Base-by-base conservation (phyloP, 2,329 filamentous ascomycete genomes). In the Arthroderma sp. region DNA sequence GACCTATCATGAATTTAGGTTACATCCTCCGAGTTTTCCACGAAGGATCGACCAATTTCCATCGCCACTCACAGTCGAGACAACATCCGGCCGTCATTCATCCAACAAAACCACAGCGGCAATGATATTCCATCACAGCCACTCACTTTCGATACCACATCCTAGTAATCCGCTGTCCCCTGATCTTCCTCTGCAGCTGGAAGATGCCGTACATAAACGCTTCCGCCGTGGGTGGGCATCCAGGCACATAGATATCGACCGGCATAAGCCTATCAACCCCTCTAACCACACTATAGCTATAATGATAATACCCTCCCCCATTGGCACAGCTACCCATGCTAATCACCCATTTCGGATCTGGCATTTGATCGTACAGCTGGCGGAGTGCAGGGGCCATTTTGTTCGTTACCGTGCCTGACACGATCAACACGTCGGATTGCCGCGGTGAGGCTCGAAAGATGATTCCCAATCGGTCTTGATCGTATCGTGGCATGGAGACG, bases 361-460 rank as follows among this genome's bases (percentile, higher is more conserved):
- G 85, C 86, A 94, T 94, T 72, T 94, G 87, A 65, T 94, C 87
- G 69, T 94, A 94, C 50, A 93, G 82, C 68, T 91, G 85, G 64
- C 87, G 75, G 59, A 94, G 70, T 31, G 87, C 87, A 2, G 87
- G 85, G 1, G 85, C 86, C 87, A 94, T 94, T 73, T 94, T 94
- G 74, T 94, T 94, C 55, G 85, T 93, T 50, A 94, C 75, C 29
- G 87, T 94, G 48, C 87, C 87, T 28, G 87, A 86, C 22, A 94
- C 86, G 57, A 94, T 91, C 85, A 94, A 91, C 53, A 93, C 82
- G 64, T 94, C 86, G 49, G 85, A 84, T 65, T 93, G 85, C 52
- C 85, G 81, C 1, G 85, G 85, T 9, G 84, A 89, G 47, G 85
- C 85, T 55, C 85, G 81, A 76, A 91, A 93, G 62, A 93, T 91